Conservation (phyloP, 352 stramenopile species). For the Phytophthora sp. region DNA sequence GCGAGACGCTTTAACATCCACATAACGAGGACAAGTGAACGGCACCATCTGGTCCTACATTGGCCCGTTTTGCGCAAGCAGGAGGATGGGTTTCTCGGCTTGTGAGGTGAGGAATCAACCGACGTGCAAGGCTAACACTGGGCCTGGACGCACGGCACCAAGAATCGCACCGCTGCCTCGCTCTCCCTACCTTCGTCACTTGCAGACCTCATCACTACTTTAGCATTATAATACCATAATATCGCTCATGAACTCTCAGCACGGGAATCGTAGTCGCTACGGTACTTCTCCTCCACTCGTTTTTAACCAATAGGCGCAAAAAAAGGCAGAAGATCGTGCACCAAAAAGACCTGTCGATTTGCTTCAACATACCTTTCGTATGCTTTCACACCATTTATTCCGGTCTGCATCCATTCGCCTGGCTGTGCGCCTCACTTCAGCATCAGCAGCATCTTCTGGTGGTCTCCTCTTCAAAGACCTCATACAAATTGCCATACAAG, state of each 20-base stretch:
- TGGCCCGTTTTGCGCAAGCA: constrained; percentile 40
- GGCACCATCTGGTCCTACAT: constrained; percentile 22
- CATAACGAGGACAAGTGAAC: constrained; percentile 26
- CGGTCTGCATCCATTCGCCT: neutral
- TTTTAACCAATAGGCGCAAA: constrained; percentile 11
- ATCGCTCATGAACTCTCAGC: too few species aligned
- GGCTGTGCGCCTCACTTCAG: constrained; percentile 30
- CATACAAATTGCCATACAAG: constrained; percentile 35
- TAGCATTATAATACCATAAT: too few species aligned
- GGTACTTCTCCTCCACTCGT: neutral
- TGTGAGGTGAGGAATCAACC: constrained; percentile 36
- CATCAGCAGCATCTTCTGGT: constrained; percentile 25
- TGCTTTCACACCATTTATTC: neutral
- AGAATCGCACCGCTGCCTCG: neutral
- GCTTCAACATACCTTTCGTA: neutral
- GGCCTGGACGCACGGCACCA: neutral
- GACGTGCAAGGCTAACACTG: constrained; percentile 28
- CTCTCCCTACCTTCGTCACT: neutral
- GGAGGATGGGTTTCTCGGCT: constrained; percentile 20
- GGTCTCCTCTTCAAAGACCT: constrained; percentile 9
- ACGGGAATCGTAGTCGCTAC: too few species aligned
- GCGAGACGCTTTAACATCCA: constrained; percentile 21
- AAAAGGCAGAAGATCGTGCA: constrained; percentile 12
- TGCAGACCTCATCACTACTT: neutral
- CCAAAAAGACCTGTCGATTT: neutral